Evolutionary conservation across 2,329 filamentous ascomycete genomes (phyloP), one percentile per base, ranked within the genome.

Genomic region (Didymella keratinophila): DNA sequence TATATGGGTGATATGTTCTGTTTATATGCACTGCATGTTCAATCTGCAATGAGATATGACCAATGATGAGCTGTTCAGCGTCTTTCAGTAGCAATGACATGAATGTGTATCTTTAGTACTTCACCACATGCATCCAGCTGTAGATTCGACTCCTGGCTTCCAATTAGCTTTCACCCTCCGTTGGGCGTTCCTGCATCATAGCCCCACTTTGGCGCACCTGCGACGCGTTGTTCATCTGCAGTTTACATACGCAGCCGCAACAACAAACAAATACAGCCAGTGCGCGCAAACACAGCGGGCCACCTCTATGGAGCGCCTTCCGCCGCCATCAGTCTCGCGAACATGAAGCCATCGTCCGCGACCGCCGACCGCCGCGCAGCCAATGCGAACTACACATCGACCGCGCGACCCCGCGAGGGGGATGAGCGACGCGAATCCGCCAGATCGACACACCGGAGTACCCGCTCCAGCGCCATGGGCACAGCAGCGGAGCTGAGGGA

Each of bases 401-500:
- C 69, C 28, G 62, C 75, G 52, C 73, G 74, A 67, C 73, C 75
- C 71, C 76, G 74, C 71, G 73, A 76, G 58, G 72, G 76, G 30
- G 65, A 72, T 51, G 70, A 70, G 58, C 65, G 66, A 7, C 70
- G 67, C 48, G 62, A 54, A 45, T 59, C 69, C 4, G 50, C 55
- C 27, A 67, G 66, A 4, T 61, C 72, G 16, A 61, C 74, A 46
- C 71, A 76, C 58, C 53, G 60, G 27, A 68, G 73, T 41, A 74
- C 73, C 36, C 67, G 68, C 30, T 71, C 73, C 16, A 61, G 63
- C 12, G 52, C 62, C 18, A 67, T 65, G 42, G 65, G 64, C 25
- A 58, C 56, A 12, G 43, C 61, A n/a, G 62, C 63, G 4, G 41
- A 56, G 18, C 49, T 66, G 23, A 62, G 66, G 10, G 75, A 78